phyloP scores from a whole-genome alignment of 2,329 filamentous ascomycete species.

The Sclerotinia sclerotiorum region DNA sequence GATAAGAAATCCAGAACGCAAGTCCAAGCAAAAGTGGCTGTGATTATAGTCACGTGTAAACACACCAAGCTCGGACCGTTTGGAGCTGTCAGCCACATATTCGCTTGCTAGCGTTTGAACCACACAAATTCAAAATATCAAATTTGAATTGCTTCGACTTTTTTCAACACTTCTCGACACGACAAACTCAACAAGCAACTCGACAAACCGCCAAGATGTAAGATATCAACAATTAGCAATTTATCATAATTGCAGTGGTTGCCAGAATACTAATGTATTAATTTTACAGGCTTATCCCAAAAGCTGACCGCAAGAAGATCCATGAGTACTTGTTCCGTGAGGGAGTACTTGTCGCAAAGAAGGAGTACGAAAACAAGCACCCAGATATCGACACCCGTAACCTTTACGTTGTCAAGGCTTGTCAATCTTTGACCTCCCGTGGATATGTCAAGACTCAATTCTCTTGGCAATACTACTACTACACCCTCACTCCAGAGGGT shows the following conservation, averaged over 20 bases:
- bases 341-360: slow-evolving; percentile 93
- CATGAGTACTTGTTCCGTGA: slow-evolving; percentile 99
- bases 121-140: slow-evolving; percentile 25
- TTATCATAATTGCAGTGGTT: background rate
- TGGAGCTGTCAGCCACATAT: slow-evolving; percentile 24
- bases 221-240: slow-evolving; percentile 21
- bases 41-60: background rate
- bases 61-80: rapidly evolving
- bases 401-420: slow-evolving; percentile 98
- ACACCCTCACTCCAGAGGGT: slow-evolving; percentile 98
- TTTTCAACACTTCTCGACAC: slow-evolving; percentile 28
- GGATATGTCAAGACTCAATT: slow-evolving; percentile 99
- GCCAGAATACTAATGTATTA: slow-evolving; percentile 35
- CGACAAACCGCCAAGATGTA: slow-evolving; percentile 49
- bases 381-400: slow-evolving; percentile 99
- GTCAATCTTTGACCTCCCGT: slow-evolving; percentile 96
- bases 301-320: slow-evolving; percentile 99
- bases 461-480: slow-evolving; percentile 99
- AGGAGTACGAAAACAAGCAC: slow-evolving; percentile 99
- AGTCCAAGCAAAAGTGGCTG: background rate
- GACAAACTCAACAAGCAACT: slow-evolving; percentile 24
- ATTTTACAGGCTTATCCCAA: slow-evolving; percentile 90
- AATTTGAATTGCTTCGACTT: slow-evolving; percentile 11
- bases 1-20: background rate
- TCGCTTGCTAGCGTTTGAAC: slow-evolving; percentile 22